Evolutionary conservation across 805 yeast genomes (phyloP), one percentile per base, ranked within the genome.

Genomic region (Ogataea chonburiensis): DNA sequence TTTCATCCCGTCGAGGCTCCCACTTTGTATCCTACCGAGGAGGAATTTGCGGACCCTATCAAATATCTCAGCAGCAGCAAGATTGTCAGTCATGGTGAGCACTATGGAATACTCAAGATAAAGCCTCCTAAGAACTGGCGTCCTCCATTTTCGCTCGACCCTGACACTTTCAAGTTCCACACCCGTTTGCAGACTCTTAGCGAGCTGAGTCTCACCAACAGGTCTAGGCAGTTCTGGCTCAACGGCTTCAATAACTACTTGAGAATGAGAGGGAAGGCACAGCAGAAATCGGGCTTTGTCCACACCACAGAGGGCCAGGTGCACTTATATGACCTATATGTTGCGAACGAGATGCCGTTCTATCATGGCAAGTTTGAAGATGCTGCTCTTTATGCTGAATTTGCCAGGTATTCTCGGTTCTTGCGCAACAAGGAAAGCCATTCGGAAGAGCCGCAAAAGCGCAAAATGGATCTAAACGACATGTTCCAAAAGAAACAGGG

Each of bases 101-200:
- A 64, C 32, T 73, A 57, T 47, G 81, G 81, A 3, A 61, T 76
- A n/a, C 55, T 76, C 19, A 76, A 76, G 48, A 49, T 76, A 2
- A 62, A 66, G 7, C 81, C 81, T 5, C 81, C 81, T 0, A 37
- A 45, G 12, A 58, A 50, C n/a, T 76, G 80, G 79, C 54, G 53
- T 30, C 80, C 81, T 0, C 76, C 75, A 0, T 70, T 81, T 44
- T 68, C 77, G 37, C 61, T 83, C 14, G 68, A 81, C 31, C 63
- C 66, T 29, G 50, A 61, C 5, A 55, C 53, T n/a, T 83, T 84
- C 58, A 68, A 60, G 31, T 84, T 85, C 52, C 79, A 75, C 43
- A 81, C 87, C 7, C 59, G 94, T 37, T 54, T 79, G n/a, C 93
- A 84, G 54, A 73, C 69, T 30, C 52, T 85, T 36, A 72, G 75